These are phyloP conservation scores for Artemisia annua DNA, from an alignment of 129 eudicot species.

Conservation along the genomic window DNA sequence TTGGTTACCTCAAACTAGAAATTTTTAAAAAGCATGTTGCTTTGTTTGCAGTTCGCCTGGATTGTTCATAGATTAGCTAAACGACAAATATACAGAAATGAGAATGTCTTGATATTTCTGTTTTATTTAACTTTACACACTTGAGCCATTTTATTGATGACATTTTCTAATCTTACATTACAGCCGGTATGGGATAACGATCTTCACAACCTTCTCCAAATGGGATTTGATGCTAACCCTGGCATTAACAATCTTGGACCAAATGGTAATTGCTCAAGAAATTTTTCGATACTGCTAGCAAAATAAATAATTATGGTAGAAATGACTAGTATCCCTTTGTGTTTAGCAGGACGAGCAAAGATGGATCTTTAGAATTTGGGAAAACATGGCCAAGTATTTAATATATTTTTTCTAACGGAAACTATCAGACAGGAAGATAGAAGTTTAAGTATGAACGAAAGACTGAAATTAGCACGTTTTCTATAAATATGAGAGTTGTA, in stretches of 20 bases:
- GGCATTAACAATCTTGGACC: conserved; percentile 63
- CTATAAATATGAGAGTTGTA: conserved; percentile 46
- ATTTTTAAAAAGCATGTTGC: too few species aligned
- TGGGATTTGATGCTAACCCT: conserved; percentile 71
- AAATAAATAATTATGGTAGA: too few species aligned
- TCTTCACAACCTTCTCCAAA: conserved; percentile 74
- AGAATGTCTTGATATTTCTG: background rate
- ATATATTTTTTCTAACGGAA: conserved; percentile 26
- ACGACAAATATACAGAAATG: too few species aligned
- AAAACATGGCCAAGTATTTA: conserved; percentile 13
- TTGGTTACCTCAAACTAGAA: too few species aligned
- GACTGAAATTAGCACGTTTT: conserved; percentile 21
- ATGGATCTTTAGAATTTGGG: conserved; percentile 57
- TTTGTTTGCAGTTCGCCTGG: too few species aligned
- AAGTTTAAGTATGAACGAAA: conserved; percentile 31
- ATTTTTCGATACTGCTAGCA: background rate
- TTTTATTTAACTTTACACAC: background rate
- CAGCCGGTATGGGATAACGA: conserved; percentile 78
- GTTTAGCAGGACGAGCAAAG: conserved; percentile 59
- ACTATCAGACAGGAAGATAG: conserved; percentile 5
- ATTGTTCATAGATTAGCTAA: too few species aligned
- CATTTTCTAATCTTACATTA: conserved; percentile 2
- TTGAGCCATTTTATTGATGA: background rate
- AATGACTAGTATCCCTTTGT: background rate
- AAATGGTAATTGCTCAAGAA: conserved; percentile 44